Base-by-base conservation (phyloP, 2,329 filamentous ascomycete species). In the Teratosphaeria epicoccoides region DNA sequence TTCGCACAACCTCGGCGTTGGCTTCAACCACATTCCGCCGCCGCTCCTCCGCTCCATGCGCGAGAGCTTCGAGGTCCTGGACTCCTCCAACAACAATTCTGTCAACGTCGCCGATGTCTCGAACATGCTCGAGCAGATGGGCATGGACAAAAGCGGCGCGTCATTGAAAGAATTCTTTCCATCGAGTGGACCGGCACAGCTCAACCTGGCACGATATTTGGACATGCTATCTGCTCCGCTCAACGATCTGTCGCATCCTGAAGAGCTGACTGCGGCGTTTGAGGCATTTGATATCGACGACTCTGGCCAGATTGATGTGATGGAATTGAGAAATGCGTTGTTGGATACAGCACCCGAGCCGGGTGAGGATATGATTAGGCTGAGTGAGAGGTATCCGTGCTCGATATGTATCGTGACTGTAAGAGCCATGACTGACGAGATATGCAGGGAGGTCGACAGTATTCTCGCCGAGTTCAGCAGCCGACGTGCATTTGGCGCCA, bases 221-320 rank as follows among this genome's bases (percentile, higher is more conserved):
- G 91, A 88, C 64, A 84, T 83, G 1, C 75, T 98, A 1, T 87
- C 90, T 0, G 79, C 81, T 9, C 78, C 87, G 2, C 75, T 97
- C 2, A 80, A 82, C 1, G 79, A 83, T 0, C 75, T 97, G 17
- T 94, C 88, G 0, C 83, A 87, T 0, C 80, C 82, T 22, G 78
- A 82, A 14, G 93, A 98, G 66, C 78, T 98, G 9, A 74, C 88
- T 20, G 91, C 89, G 1, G 93, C 93, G 0, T 91, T 98, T 60
- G 88, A 88, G 2, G 93, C 93, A 0, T 97, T 97, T 66, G 93
- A 98, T 64, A 87, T 95, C 56, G 89, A 95, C 57, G 93, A 98
- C 66, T 93, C 87, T 62, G 93, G 93, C 2, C 89, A 96, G 69
- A 82, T 97, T 37, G 89, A 97, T 65, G 72, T 95, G 20, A 78